phyloP scores from a whole-genome alignment of 2,329 filamentous ascomycete genomes.

The Sporothrix protearum region DNA sequence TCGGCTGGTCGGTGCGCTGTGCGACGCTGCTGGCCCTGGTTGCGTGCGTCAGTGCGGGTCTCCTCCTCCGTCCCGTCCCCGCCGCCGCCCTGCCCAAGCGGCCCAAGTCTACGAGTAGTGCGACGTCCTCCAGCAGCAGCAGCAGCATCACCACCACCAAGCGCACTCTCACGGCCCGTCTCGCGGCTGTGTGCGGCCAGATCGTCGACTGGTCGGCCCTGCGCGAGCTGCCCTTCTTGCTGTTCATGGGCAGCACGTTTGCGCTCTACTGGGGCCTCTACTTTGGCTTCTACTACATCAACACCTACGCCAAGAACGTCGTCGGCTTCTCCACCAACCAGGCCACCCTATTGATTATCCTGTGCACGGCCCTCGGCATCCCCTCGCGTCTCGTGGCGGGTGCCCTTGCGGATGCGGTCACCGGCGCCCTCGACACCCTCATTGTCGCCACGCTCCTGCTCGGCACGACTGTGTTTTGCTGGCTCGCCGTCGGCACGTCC shows the following conservation, averaged over 20 bases:
- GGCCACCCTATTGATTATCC: constrained; percentile 53
- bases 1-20: constrained; percentile 61
- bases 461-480: constrained; percentile 39
- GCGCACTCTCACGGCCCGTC: not conserved
- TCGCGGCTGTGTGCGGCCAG: constrained; percentile 36
- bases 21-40: constrained; percentile 58
- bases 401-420: constrained; percentile 49
- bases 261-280: constrained; percentile 51
- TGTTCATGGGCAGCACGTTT: constrained; percentile 40
- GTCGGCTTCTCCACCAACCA: constrained; percentile 47
- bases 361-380: constrained; percentile 56
- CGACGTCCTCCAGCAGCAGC: too few relatives aligned
- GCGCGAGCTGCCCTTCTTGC: constrained; percentile 45
- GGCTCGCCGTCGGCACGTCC: constrained; percentile 49
- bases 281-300: constrained; percentile 49
- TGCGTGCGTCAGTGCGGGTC: constrained; percentile 40
- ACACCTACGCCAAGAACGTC: constrained; percentile 37
- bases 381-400: constrained; percentile 52
- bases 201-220: constrained; percentile 51
- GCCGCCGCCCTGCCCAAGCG: not conserved
- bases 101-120: too few relatives aligned
- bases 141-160: not conserved
- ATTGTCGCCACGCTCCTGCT: constrained; percentile 42
- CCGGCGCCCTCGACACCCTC: constrained; percentile 55
- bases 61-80: constrained; percentile 38